Conservation (phyloP, 805 yeast genomes). For the Kodamaea fukazawae region DNA sequence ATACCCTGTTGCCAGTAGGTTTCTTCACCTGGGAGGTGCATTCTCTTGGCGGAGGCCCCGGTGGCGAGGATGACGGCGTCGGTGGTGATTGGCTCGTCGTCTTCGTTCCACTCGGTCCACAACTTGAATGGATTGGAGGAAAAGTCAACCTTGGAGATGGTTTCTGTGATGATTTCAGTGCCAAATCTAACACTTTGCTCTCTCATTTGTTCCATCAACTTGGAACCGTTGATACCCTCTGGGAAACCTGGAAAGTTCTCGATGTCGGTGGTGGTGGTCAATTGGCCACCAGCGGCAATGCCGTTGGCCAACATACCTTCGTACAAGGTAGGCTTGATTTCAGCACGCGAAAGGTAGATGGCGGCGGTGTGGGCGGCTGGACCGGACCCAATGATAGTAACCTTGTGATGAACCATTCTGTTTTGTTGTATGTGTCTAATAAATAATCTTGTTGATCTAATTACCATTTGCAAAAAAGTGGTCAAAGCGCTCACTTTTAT, state of each 20-base stretch:
- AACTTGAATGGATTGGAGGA: constrained; percentile 88
- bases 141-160: constrained; percentile 88
- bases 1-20: constrained; percentile 99
- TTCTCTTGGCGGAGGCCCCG: constrained; percentile 97
- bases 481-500: too few species aligned
- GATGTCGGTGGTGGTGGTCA: constrained; percentile 97
- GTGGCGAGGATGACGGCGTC: constrained; percentile 94
- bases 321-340: constrained; percentile 86
- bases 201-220: constrained; percentile 92
- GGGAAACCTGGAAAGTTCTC: constrained; percentile 99
- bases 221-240: constrained; percentile 80
- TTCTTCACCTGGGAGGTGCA: constrained; percentile 94
- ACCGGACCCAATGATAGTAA: constrained; percentile 91
- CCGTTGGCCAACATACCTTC: constrained; percentile 98
- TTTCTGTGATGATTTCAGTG: constrained; percentile 91
- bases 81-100: constrained; percentile 83
- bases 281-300: constrained; percentile 97
- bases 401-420: constrained; percentile 80
- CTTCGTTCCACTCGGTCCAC: constrained; percentile 96
- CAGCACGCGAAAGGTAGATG: constrained; percentile 94
- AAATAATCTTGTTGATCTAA: constrained; percentile 4
- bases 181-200: constrained; percentile 86
- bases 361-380: constrained; percentile 99
- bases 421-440: constrained; percentile 6
- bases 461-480: background rate